These are phyloP conservation scores for Boletus rex-veris DNA, from an alignment of 768 basidiomycete genomes.

Conservation along the genomic window DNA sequence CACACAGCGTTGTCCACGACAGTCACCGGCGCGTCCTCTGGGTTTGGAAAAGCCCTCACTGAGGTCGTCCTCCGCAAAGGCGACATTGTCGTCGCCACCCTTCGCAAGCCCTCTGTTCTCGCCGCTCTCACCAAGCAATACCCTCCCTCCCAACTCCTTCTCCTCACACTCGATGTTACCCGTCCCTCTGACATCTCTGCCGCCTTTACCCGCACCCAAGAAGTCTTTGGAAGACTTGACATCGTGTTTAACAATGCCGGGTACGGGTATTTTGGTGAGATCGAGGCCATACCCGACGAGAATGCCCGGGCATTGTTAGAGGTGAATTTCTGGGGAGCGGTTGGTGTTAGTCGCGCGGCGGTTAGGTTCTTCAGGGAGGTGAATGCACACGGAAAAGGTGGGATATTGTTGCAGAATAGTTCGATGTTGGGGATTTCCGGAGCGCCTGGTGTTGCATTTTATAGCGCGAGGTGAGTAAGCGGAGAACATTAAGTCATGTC, in stretches of 20 bases:
- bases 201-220: not conserved
- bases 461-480: conserved; percentile 7
- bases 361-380: conserved; percentile 33
- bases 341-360: conserved; percentile 21
- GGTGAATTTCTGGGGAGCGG: conserved; percentile 24
- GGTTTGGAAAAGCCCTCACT: conserved; percentile 34
- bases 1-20: not conserved
- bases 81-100: conserved; percentile 39
- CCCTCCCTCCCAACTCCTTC: conserved; percentile 10
- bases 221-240: not conserved
- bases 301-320: conserved; percentile 35
- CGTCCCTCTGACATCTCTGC: not conserved
- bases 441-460: conserved; percentile 1
- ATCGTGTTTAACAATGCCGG: not conserved
- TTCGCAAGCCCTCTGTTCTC: conserved; percentile 35
- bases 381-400: conserved; percentile 20
- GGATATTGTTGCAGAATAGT: conserved; percentile 10
- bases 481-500: not conserved
- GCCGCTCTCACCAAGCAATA: conserved; percentile 24
- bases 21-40: conserved; percentile 33
- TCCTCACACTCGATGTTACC: not conserved
- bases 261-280: conserved; percentile 22
- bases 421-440: conserved; percentile 2
- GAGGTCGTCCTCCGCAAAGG: conserved; percentile 33
- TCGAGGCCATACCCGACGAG: conserved; percentile 31